Evolutionary conservation across 805 yeast species (phyloP).

Genomic region (Candida sphagnicola): DNA sequence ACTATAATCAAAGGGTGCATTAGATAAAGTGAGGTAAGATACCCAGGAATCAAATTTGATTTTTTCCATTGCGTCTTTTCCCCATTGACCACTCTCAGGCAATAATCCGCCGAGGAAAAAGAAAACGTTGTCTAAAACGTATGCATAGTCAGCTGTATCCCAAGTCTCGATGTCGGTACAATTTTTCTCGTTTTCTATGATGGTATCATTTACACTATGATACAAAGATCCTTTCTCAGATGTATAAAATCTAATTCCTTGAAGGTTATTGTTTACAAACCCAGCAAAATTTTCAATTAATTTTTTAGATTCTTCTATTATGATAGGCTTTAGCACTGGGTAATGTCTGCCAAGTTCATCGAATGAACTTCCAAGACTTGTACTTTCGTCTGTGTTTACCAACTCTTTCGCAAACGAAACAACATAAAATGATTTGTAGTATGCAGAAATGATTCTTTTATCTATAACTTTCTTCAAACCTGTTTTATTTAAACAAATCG

Average conservation of each 20-base stretch:
- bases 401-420: constrained; percentile 50
- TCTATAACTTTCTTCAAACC: constrained; percentile 60
- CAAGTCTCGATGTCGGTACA: constrained; percentile 42
- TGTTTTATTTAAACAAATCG: constrained; percentile 70
- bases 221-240: constrained; percentile 40
- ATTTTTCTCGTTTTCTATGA: constrained; percentile 36
- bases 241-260: constrained; percentile 42
- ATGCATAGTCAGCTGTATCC: constrained; percentile 47
- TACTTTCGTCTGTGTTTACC: constrained; percentile 44
- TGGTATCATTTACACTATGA: constrained; percentile 33
- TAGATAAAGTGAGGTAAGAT: constrained; percentile 43
- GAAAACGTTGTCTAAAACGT: constrained; percentile 47
- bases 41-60: constrained; percentile 44
- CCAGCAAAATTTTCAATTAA: constrained; percentile 45
- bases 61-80: constrained; percentile 30
- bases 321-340: constrained; percentile 61
- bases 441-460: constrained; percentile 33
- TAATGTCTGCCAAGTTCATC: constrained; percentile 85
- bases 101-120: constrained; percentile 50
- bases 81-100: constrained; percentile 50
- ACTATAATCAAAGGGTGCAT: constrained; percentile 61
- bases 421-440: constrained; percentile 48
- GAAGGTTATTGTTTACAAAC: constrained; percentile 26
- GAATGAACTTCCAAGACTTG: constrained; percentile 59
- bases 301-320: constrained; percentile 45